Evolutionary conservation across 225 moss, liverwort and hornwort species (phyloP).

Genomic region (Sphagnum tenellum): DNA sequence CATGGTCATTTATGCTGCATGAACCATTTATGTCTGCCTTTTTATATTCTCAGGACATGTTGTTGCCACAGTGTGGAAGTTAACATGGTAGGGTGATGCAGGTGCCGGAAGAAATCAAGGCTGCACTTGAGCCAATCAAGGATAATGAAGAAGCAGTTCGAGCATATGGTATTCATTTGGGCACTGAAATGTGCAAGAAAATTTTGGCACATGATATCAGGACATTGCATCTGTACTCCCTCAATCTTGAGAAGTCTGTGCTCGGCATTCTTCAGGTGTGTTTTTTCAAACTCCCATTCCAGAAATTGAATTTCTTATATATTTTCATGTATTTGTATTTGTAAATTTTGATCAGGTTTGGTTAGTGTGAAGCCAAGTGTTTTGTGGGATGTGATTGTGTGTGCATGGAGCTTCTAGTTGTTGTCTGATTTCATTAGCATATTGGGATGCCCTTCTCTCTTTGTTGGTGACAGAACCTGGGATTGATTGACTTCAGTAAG

Average conservation of each 20-base stretch:
- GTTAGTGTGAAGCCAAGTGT: no score
- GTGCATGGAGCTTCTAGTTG: no score
- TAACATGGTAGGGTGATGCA: conserved; percentile 5
- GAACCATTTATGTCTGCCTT: no score
- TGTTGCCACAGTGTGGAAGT: no score
- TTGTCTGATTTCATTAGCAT: no score
- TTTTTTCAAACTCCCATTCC: background rate
- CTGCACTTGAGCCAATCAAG: conserved; percentile 86
- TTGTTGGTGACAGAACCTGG: conserved; percentile 51
- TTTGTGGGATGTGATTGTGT: no score
- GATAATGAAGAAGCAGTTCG: conserved; percentile 92
- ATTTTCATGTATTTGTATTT: no score
- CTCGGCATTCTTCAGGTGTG: conserved; percentile 87
- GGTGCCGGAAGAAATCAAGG: conserved; percentile 76
- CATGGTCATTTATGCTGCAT: no score
- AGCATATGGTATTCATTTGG: conserved; percentile 82
- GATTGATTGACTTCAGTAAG: conserved; percentile 60
- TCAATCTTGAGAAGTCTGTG: conserved; percentile 89
- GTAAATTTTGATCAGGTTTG: no score
- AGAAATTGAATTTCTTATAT: no score
- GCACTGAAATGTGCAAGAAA: conserved; percentile 94
- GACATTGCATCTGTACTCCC: conserved; percentile 78
- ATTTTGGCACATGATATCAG: conserved; percentile 76
- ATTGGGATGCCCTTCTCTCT: no score
- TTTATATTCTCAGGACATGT: no score